These are phyloP conservation scores for Tilletiaria anomala DNA, from an alignment of 1,284 basidiomycete species.

Conservation along the genomic window DNA sequence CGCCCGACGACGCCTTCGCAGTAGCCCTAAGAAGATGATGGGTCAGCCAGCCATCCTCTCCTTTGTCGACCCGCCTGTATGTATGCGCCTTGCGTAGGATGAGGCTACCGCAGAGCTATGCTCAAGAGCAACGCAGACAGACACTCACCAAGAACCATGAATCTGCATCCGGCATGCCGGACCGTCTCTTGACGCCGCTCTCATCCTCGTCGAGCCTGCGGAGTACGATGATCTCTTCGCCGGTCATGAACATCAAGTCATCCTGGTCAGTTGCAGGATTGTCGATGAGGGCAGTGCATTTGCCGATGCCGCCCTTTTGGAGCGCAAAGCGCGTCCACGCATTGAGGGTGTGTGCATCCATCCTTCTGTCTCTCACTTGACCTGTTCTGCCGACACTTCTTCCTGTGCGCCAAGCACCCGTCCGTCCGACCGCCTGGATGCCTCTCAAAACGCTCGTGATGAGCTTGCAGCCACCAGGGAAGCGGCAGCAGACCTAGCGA, in stretches of 20 bases:
- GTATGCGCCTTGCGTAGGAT: too few species aligned
- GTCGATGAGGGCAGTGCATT: constrained; percentile 30
- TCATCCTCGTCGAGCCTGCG: constrained; percentile 23
- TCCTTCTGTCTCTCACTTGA: too few species aligned
- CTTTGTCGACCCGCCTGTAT: too few species aligned
- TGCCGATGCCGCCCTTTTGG: constrained; percentile 36
- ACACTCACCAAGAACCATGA: constrained; percentile 9
- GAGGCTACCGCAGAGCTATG: too few species aligned
- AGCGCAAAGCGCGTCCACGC: constrained; percentile 39
- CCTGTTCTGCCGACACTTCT: too few species aligned
- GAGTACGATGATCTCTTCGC: constrained; percentile 34
- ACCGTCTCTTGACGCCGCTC: constrained; percentile 2
- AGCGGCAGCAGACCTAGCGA: too few species aligned
- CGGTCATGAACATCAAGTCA: constrained; percentile 35
- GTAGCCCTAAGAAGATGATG: constrained; percentile 52
- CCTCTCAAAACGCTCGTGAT: too few species aligned
- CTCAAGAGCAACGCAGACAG: not conserved
- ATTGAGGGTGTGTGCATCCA: constrained; percentile 36
- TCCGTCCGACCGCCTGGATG: too few species aligned
- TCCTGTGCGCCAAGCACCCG: too few species aligned
- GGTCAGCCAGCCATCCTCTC: too few species aligned
- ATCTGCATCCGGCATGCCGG: constrained; percentile 4
- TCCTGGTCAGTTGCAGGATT: constrained; percentile 28
- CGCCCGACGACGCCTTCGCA: constrained; percentile 83
- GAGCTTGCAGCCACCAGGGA: too few species aligned